Evolutionary conservation across 179 eudicot genomes (phyloP).

Genomic region (Carnegiea gigantea): DNA sequence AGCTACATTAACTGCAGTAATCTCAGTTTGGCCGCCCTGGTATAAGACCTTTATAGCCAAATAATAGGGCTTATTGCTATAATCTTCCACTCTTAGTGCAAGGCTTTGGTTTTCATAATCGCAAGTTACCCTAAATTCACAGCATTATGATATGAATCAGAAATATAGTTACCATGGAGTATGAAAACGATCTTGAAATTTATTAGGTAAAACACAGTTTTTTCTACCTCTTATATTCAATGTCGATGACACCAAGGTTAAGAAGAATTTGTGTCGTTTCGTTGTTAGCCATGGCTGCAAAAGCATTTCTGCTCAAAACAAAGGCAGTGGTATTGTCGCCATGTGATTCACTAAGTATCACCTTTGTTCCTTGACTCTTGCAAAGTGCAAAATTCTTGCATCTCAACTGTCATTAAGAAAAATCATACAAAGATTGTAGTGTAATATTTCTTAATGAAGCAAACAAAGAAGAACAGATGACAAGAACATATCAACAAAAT

Average conservation of each 20-base stretch:
- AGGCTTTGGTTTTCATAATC: constrained; percentile 46
- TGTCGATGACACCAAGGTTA: constrained; percentile 55
- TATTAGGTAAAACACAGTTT: not conserved
- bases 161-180: too few relatives aligned
- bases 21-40: constrained; percentile 85
- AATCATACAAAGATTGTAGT: too few relatives aligned
- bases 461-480: too few relatives aligned
- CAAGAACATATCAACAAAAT: too few relatives aligned
- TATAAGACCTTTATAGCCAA: constrained; percentile 59
- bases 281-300: constrained; percentile 56
- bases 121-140: constrained; percentile 54
- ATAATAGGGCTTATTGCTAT: constrained; percentile 54
- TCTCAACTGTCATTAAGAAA: constrained; percentile 40
- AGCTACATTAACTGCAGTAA: constrained; percentile 51
- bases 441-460: too few relatives aligned
- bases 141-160: not conserved
- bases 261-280: constrained; percentile 44
- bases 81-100: constrained; percentile 58
- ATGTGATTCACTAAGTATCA: constrained; percentile 50
- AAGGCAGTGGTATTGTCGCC: constrained; percentile 51
- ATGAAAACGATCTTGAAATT: not conserved
- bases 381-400: constrained; percentile 56
- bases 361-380: constrained; percentile 42
- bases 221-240: constrained; percentile 63
- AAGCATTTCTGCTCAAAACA: constrained; percentile 57